A percentile compares a stretch with the other conserved stretches of the same genome.
Conservation (phyloP, 2,329 filamentous ascomycete genomes). For the Diatrype stigma region DNA sequence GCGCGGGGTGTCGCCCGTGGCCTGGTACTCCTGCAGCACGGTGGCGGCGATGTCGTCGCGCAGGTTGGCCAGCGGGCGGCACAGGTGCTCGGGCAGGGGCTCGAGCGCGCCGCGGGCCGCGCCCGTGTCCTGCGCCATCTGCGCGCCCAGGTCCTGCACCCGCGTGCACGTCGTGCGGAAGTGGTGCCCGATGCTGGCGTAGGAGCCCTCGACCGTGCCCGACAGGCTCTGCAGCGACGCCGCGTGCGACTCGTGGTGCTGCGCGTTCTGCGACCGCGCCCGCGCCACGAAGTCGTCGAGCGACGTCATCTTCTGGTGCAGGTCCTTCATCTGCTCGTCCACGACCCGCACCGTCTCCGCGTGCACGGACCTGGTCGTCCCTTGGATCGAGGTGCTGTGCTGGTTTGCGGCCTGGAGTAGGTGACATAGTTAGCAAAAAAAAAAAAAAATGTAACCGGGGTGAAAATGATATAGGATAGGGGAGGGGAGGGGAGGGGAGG, state of each 20-base stretch:
- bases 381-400: constrained; percentile 78
- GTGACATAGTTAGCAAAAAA: constrained; percentile 19
- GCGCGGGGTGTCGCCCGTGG: constrained; percentile 82
- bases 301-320: constrained; percentile 82
- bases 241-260: constrained; percentile 67
- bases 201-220: constrained; percentile 66
- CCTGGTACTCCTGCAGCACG: constrained; percentile 71
- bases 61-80: constrained; percentile 67
- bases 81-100: constrained; percentile 56
- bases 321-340: constrained; percentile 80
- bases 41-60: constrained; percentile 63
- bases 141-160: constrained; percentile 63
- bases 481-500: no score
- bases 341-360: constrained; percentile 87
- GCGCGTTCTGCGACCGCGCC: constrained; percentile 74
- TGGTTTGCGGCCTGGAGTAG: constrained; percentile 66
- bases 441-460: no score
- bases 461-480: no score
- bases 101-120: constrained; percentile 58
- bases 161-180: constrained; percentile 66
- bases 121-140: constrained; percentile 58
- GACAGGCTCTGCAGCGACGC: constrained; percentile 64
- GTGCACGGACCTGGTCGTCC: constrained; percentile 81
- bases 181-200: constrained; percentile 65
- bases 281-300: constrained; percentile 87